These are phyloP conservation scores for Zoysia japonica DNA, from an alignment of 176 grass and related monocot species.

Conservation along the genomic window DNA sequence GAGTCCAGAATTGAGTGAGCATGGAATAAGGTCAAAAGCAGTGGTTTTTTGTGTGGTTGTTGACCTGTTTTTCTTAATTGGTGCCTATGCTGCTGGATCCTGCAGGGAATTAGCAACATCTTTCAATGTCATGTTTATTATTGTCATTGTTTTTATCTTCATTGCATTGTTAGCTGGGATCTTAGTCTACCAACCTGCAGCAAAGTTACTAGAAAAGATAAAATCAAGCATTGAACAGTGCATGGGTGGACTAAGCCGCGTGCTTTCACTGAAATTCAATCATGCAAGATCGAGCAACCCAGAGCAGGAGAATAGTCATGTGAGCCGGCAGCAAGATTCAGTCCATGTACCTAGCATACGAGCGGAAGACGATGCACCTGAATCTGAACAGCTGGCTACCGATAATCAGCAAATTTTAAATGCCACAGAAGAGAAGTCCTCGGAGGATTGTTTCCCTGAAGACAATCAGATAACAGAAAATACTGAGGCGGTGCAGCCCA, in stretches of 20 bases:
- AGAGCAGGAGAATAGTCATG: neutral
- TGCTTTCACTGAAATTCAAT: neutral
- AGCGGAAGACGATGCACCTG: neutral
- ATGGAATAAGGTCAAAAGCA: slow-evolving; percentile 50
- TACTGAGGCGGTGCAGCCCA: neutral
- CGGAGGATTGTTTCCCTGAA: neutral
- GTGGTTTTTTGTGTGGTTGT: slow-evolving; percentile 35
- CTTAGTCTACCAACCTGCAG: slow-evolving; percentile 8
- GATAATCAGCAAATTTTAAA: neutral
- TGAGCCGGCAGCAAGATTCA: neutral
- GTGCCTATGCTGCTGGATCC: slow-evolving; percentile 46
- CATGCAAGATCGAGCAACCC: neutral
- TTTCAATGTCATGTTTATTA: slow-evolving; percentile 27
- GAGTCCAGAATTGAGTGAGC: slow-evolving; percentile 40
- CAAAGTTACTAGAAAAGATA: neutral
- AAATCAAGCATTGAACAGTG: neutral
- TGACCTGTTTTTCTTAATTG: slow-evolving; percentile 33
- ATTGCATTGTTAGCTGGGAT: slow-evolving; percentile 13
- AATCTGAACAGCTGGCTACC: neutral
- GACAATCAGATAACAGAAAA: neutral
- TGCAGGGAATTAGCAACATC: slow-evolving; percentile 27
- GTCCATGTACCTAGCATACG: neutral
- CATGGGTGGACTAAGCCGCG: neutral
- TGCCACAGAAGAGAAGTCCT: neutral
- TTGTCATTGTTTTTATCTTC: slow-evolving; percentile 26